phyloP scores from a whole-genome alignment of 140 eudicot genomes.

The Ambrosia hybrid region DNA sequence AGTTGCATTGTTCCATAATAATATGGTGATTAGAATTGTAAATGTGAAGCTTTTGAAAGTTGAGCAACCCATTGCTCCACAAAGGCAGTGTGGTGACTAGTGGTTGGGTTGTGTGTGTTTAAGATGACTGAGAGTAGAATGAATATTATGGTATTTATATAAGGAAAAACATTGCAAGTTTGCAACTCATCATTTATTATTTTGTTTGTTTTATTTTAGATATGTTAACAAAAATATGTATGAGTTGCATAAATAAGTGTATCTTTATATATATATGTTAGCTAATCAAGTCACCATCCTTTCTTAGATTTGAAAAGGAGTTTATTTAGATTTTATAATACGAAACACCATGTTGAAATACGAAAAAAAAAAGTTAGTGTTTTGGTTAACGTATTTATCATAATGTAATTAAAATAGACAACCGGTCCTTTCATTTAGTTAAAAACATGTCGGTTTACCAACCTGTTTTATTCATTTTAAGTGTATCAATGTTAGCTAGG shows the following conservation, averaged over 20 bases:
- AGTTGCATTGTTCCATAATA: slow-evolving; percentile 45
- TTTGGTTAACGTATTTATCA: too few relatives aligned
- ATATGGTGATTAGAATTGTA: slow-evolving; percentile 41
- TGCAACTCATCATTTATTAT: neutral
- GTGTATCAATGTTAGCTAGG: neutral
- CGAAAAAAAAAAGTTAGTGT: too few relatives aligned
- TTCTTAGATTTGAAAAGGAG: too few relatives aligned
- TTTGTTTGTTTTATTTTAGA: slow-evolving; percentile 3
- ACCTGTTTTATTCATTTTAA: neutral
- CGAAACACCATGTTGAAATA: too few relatives aligned
- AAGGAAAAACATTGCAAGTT: slow-evolving; percentile 8
- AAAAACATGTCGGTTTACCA: neutral
- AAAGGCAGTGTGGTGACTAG: neutral
- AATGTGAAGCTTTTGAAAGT: slow-evolving; percentile 49
- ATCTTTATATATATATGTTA: too few relatives aligned
- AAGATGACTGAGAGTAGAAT: slow-evolving; percentile 35
- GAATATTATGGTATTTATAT: slow-evolving; percentile 38
- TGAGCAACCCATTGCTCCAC: slow-evolving; percentile 31
- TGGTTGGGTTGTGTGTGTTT: slow-evolving; percentile 13
- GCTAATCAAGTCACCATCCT: neutral
- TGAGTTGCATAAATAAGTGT: neutral
- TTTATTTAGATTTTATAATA: too few relatives aligned
- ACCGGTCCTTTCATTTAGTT: neutral
- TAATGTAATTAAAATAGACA: too few relatives aligned
- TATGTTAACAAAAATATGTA: neutral